Base-by-base conservation (phyloP, 164 flowering plant genomes). In the Berberis thunbergii region DNA sequence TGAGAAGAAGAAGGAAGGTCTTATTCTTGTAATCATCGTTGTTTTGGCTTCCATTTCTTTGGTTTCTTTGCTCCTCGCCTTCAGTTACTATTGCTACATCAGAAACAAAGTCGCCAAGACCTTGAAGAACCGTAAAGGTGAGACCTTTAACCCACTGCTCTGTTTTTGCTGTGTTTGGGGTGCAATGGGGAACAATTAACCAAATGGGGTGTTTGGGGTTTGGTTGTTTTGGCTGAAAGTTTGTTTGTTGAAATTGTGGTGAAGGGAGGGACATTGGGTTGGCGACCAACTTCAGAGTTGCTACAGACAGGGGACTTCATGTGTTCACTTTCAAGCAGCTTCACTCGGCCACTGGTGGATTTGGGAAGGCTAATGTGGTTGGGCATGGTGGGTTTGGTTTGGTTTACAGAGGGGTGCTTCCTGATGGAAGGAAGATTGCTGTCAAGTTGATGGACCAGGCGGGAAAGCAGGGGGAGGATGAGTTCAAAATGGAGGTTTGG, bases 391-490 rank as follows among this genome's bases (percentile, higher is more conserved):
- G 88, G 7, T 95, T 95, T 67, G 97, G 97, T 42, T 75, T 76
- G 1, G 99, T 95, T 5, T 95, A 89, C 69, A 77, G 85, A 56
- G 99, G 97, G 57, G 90, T 86, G 49, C 91, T 95, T 54, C 68
- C 69, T 43, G 81, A 87, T 78, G 99, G 97, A 11, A 78, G 86
- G 63, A 91, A 87, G 67, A 79, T 89, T 72, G 97, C 96, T 3
- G 81, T 94, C 62, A 94, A 94, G 75, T 73, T 91, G 64, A 87
- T 94, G 97, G 96, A 91, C 75, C 80, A 71, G 26, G 86, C 81
- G 1, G 97, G 97, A 49, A 83, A 86, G 72, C 97, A 94, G 58
- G 98, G 97, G 43, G 97, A 86, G 68, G 97, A 94, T 60, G 98
- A 94, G 71, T 94, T 94, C 65, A 78, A 78, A 75, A 83, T 86